Conservation (phyloP, 768 basidiomycete genomes). For the Pulveroboletus sp. region DNA sequence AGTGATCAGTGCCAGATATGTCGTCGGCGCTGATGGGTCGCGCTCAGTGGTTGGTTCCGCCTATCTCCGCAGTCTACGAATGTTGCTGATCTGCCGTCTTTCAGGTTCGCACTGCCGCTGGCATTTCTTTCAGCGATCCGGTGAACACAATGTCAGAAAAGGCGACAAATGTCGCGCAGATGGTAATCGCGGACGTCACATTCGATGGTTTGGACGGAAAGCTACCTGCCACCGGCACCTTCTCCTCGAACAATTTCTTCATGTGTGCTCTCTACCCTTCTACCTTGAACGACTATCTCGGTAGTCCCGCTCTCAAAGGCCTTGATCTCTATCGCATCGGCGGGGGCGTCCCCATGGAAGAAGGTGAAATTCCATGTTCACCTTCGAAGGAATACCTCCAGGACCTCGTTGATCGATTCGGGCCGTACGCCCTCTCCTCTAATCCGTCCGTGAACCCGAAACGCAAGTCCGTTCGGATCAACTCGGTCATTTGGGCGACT, state of each 20-base stretch:
- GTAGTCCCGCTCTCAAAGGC: conserved; percentile 2
- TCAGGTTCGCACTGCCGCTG: conserved; percentile 43
- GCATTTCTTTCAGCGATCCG: conserved; percentile 46
- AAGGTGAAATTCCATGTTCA: conserved; percentile 35
- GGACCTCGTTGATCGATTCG: conserved; percentile 38
- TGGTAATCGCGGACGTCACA: conserved; percentile 18
- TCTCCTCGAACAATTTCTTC: conserved; percentile 14
- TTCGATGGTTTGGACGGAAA: conserved; percentile 5
- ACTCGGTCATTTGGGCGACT: conserved; percentile 42
- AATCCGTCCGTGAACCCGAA: conserved; percentile 36
- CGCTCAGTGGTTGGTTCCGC: conserved; percentile 37
- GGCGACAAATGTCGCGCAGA: conserved; percentile 32
- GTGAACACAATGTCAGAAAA: conserved; percentile 26
- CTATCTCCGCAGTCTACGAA: background rate
- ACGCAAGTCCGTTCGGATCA: conserved; percentile 31
- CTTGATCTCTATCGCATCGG: conserved; percentile 41
- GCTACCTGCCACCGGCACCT: background rate
- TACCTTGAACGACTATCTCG: conserved; percentile 18
- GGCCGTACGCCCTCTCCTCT: conserved; percentile 34
- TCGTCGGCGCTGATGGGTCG: conserved; percentile 52
- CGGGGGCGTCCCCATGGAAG: conserved; percentile 35
- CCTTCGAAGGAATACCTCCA: conserved; percentile 44
- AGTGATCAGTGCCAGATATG: conserved; percentile 41
- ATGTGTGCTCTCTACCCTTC: conserved; percentile 7
- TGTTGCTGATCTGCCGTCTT: background rate